These are phyloP conservation scores for Ceratocystis diversiconidia DNA, from an alignment of 2,329 filamentous ascomycete species.

Conservation along the genomic window DNA sequence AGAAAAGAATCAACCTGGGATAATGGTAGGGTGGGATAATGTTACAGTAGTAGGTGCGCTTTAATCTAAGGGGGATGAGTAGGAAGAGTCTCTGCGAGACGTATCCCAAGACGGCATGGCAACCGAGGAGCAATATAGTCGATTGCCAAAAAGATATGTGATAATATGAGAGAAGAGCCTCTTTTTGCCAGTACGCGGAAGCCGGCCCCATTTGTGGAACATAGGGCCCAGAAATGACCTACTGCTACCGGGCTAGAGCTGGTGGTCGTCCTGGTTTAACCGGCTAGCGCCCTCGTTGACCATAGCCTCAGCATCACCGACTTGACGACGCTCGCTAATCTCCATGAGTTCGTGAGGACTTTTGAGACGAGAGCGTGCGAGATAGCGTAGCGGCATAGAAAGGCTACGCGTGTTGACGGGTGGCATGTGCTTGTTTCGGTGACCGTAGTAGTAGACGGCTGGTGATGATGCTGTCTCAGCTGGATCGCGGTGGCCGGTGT, in stretches of 20 bases:
- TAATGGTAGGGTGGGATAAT: neutral
- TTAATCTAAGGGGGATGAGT: neutral
- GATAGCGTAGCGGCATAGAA: slow-evolving; percentile 44
- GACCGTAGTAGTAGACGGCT: slow-evolving; percentile 23
- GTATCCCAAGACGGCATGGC: neutral
- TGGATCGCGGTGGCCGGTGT: slow-evolving; percentile 25
- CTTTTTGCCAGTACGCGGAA: neutral
- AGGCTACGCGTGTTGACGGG: slow-evolving; percentile 39
- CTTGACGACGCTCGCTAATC: slow-evolving; percentile 75
- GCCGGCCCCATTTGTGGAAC: neutral
- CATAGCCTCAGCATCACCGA: slow-evolving; percentile 72
- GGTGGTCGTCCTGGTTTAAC: slow-evolving; percentile 24
- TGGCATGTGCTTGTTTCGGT: slow-evolving; percentile 19
- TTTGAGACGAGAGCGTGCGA: slow-evolving; percentile 54
- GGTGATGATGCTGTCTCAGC: slow-evolving; percentile 26
- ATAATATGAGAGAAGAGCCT: slow-evolving; percentile 2
- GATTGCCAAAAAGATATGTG: neutral
- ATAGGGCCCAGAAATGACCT: neutral
- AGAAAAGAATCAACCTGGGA: neutral
- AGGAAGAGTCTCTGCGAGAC: neutral
- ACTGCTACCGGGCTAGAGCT: slow-evolving; percentile 24
- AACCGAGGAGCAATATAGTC: neutral
- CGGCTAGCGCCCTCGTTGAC: slow-evolving; percentile 38
- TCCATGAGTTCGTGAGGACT: slow-evolving; percentile 38
- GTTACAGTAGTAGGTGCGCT: neutral